Percentiles rank a stretch among this genome's conserved stretches.
Evolutionary conservation across 2,329 filamentous ascomycete genomes (phyloP).

Genomic region (Penicillium sp.): DNA sequence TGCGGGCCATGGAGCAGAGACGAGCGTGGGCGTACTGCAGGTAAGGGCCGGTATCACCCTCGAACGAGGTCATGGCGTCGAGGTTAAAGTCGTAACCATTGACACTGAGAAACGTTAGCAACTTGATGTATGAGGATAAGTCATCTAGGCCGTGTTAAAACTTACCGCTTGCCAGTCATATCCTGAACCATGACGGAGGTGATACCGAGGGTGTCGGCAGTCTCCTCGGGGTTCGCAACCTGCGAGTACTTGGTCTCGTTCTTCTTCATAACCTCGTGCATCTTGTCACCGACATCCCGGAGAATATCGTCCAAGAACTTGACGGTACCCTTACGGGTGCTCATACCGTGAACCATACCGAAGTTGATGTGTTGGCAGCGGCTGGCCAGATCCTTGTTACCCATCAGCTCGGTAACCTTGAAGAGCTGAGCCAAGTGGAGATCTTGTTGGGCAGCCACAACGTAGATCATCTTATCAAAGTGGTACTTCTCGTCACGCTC

Average conservation of each 20-base stretch:
- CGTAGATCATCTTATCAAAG: conserved; percentile 73
- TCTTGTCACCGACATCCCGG: conserved; percentile 83
- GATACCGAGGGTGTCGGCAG: conserved; percentile 89
- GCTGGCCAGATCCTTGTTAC: conserved; percentile 63
- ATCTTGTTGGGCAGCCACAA: conserved; percentile 69
- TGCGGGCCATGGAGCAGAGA: conserved; percentile 65
- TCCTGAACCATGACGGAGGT: conserved; percentile 97
- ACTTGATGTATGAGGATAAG: conserved; percentile 46
- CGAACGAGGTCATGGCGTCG: conserved; percentile 69
- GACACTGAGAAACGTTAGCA: conserved; percentile 57
- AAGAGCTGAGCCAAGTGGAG: conserved; percentile 69
- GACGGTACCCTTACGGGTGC: conserved; percentile 71
- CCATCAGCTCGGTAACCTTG: conserved; percentile 68
- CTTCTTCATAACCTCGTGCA: conserved; percentile 96
- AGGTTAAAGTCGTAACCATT: conserved; percentile 71
- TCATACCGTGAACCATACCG: conserved; percentile 71
- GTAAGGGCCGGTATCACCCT: conserved; percentile 70
- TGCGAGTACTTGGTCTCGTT: conserved; percentile 91
- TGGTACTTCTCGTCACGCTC: conserved; percentile 67
- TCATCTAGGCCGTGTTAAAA: conserved; percentile 4
- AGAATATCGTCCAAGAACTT: conserved; percentile 77
- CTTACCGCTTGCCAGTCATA: conserved; percentile 89
- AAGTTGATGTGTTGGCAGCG: conserved; percentile 70
- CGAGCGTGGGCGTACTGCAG: conserved; percentile 69
- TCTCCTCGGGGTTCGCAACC: conserved; percentile 79